Evolutionary conservation across 169 alveolate species (phyloP), one percentile per base, ranked within the genome.

Genomic region (Neospora caninum): DNA sequence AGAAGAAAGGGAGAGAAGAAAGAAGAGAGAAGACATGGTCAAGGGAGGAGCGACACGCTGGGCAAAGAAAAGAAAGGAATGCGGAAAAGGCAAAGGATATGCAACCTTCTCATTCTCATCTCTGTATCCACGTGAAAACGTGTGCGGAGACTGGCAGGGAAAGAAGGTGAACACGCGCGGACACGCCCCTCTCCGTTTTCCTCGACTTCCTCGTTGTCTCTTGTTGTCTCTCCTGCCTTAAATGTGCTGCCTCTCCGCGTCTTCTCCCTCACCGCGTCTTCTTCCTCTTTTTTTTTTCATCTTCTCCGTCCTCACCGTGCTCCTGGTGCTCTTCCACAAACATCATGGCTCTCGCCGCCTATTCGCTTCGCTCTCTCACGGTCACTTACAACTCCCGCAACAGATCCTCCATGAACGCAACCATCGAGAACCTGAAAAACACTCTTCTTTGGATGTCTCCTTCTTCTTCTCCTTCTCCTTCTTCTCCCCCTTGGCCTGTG

Each of bases 331-430:
- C 58, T 49, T 49, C 58, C 4, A 49, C 22, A 49, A 49, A 4
- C 89, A 82, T 4, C 69, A 82, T 38, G 89, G 38, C 89, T 38
- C 89, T 82, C 38, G 2, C 67, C 41, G 53, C 89, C 36, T 82
- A 82, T 31, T 42, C 64, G 27, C 89, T 82, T 0, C 89, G 67
- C 2, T 36, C 89, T 1, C 89, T 82, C 41, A 38, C 16, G 67
- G 89, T 82, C 41, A 82, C 67, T 13, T 82, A 82, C 38, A 82
- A 41, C 67, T 13, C 89, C 20, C 53, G 89, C 10, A 22, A 82
- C 18, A 13, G 67, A 13, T 82, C 89, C 13, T 82, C 89, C 64
- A 25, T 82, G 41, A 29, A 9, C 34, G 89, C 89, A 0, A 82
- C 89, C 41, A 82, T 82, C 64, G 89, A 82, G 69, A 82, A 82